These are phyloP conservation scores for Gnaphalium uliginosum DNA, from an alignment of 129 eudicot species.

Conservation along the genomic window DNA sequence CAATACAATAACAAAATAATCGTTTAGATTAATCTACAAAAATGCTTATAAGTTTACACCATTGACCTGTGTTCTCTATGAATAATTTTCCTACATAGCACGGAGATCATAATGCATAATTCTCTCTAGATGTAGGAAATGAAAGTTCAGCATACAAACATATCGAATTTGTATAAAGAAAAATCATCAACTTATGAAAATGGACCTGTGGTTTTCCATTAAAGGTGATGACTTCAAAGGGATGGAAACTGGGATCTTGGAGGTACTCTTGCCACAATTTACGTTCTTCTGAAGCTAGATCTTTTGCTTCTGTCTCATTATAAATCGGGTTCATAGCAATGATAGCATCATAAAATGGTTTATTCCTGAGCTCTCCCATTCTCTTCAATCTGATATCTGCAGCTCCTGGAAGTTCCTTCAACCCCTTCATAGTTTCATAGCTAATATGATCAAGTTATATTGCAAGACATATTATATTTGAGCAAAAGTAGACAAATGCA, in stretches of 20 bases:
- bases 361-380: conserved; percentile 43
- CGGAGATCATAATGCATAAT: too few relatives aligned
- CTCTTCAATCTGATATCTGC: conserved; percentile 44
- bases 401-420: conserved; percentile 20
- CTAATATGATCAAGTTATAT: background rate
- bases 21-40: background rate
- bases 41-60: background rate
- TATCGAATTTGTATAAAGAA: background rate
- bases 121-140: background rate
- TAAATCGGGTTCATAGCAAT: conserved; percentile 23
- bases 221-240: conserved; percentile 37
- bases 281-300: conserved; percentile 43
- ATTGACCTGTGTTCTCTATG: background rate
- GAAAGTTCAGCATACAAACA: background rate
- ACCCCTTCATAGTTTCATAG: conserved; percentile 37
- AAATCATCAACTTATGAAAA: background rate
- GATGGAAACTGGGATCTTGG: conserved; percentile 50
- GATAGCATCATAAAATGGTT: conserved; percentile 42
- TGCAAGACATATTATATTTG: background rate
- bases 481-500: too few relatives aligned
- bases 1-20: background rate
- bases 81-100: too few relatives aligned
- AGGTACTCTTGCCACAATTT: conserved; percentile 41
- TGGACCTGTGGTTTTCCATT: conserved; percentile 53
- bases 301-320: conserved; percentile 24